These are phyloP conservation scores for Bruguiera hainesii DNA, from an alignment of 441 rosid species.

Conservation along the genomic window DNA sequence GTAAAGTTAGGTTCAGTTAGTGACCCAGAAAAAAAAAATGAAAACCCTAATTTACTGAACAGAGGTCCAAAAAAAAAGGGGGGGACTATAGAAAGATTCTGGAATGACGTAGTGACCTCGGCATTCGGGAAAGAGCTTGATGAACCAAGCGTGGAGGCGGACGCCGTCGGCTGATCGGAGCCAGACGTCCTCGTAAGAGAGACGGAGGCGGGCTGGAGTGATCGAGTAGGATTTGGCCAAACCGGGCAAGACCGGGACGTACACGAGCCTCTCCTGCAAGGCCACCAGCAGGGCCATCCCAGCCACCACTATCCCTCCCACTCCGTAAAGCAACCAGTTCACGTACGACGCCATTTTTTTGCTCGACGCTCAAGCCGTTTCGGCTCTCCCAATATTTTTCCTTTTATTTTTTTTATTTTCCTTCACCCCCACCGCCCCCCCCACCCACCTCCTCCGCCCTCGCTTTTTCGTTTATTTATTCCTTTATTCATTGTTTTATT, in stretches of 20 bases:
- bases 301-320: slow-evolving; percentile 77
- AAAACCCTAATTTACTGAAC: slow-evolving; percentile 30
- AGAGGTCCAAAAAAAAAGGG: slow-evolving; percentile 10
- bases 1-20: too few relatives aligned
- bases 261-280: slow-evolving; percentile 89
- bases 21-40: background rate
- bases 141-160: slow-evolving; percentile 96
- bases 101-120: slow-evolving; percentile 43
- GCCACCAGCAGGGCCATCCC: slow-evolving; percentile 92
- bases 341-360: slow-evolving; percentile 74
- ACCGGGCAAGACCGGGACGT: slow-evolving; percentile 94
- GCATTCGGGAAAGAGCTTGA: slow-evolving; percentile 77
- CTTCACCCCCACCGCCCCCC: background rate
- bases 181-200: slow-evolving; percentile 90
- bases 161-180: slow-evolving; percentile 87
- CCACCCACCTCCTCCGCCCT: too few relatives aligned
- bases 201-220: slow-evolving; percentile 77
- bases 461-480: background rate
- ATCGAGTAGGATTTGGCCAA: slow-evolving; percentile 80
- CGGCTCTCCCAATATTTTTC: background rate
- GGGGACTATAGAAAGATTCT: background rate
- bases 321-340: slow-evolving; percentile 73
- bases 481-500: background rate
- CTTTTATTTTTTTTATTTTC: background rate
- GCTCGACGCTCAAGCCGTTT: background rate